Conservation (phyloP, 441 rosid genomes). For the Erodium moschatum region DNA sequence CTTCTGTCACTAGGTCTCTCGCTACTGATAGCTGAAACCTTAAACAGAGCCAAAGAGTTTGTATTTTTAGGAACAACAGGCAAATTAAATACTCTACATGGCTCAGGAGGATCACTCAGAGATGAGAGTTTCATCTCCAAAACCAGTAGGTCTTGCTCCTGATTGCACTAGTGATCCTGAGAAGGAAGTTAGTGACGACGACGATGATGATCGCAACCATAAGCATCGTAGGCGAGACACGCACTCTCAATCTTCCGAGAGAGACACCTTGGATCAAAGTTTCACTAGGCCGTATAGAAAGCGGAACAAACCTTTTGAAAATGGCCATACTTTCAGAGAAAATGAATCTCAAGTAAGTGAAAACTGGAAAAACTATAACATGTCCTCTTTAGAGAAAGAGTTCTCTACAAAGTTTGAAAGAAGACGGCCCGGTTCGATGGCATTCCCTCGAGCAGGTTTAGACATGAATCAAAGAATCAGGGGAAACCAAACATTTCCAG, state of each 20-base stretch:
- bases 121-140: conserved; percentile 62
- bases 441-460: conserved; percentile 38
- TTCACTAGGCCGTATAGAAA: conserved; percentile 59
- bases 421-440: conserved; percentile 38
- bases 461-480: conserved; percentile 55
- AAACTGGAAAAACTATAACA: conserved; percentile 36
- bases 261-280: conserved; percentile 50
- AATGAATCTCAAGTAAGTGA: conserved; percentile 50
- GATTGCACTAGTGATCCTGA: conserved; percentile 70
- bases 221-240: conserved; percentile 82
- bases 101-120: conserved; percentile 30
- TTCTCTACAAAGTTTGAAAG: conserved; percentile 41
- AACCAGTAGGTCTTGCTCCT: conserved; percentile 46
- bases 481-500: conserved; percentile 41
- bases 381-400: conserved; percentile 33
- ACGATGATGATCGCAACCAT: conserved; percentile 97
- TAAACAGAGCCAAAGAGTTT: neutral
- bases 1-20: neutral
- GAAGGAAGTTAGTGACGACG: conserved; percentile 92
- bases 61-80: neutral
- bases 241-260: conserved; percentile 60
- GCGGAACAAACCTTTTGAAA: conserved; percentile 50
- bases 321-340: conserved; percentile 53
- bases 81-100: conserved; percentile 2
- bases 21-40: neutral